phyloP scores from a whole-genome alignment of 2,329 filamentous ascomycete species.

The Scedosporium dehoogii region DNA sequence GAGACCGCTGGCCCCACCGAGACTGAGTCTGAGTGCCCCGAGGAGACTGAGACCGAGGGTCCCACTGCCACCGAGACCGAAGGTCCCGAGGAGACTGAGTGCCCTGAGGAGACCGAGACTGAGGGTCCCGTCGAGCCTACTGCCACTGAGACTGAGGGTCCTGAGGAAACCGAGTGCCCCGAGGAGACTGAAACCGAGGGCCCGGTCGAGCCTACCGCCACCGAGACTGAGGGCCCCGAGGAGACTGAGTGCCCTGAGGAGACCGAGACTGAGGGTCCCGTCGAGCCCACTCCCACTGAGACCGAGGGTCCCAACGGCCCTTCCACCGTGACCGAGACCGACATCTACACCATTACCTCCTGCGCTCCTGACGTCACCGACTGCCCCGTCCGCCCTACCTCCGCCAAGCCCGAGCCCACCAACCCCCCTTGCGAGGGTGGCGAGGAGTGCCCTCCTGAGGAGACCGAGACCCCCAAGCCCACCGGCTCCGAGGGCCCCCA shows the following conservation, averaged over 20 bases:
- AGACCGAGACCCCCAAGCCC: not conserved
- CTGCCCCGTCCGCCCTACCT: conserved; percentile 29
- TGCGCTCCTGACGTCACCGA: conserved; percentile 45
- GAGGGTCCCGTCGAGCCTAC: not conserved
- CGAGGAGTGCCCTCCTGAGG: not conserved
- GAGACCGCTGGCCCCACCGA: not conserved
- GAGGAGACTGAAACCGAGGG: not conserved
- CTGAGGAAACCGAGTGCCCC: not conserved
- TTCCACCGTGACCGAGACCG: conserved; percentile 4
- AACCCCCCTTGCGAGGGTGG: not conserved
- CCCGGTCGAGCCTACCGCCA: not conserved
- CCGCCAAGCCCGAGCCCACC: no score
- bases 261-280: no score
- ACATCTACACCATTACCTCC: conserved; percentile 17
- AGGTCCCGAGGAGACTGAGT: not conserved
- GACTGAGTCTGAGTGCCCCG: not conserved
- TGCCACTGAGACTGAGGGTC: not conserved
- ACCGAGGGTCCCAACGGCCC: no score
- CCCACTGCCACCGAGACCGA: not conserved
- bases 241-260: not conserved
- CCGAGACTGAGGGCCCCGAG: not conserved
- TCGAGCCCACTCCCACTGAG: no score
- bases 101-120: not conserved
- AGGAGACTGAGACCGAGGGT: not conserved
- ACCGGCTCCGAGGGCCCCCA: not conserved